Evolutionary conservation across 2,329 filamentous ascomycete species (phyloP).

Genomic region (Cordyceps javanica): DNA sequence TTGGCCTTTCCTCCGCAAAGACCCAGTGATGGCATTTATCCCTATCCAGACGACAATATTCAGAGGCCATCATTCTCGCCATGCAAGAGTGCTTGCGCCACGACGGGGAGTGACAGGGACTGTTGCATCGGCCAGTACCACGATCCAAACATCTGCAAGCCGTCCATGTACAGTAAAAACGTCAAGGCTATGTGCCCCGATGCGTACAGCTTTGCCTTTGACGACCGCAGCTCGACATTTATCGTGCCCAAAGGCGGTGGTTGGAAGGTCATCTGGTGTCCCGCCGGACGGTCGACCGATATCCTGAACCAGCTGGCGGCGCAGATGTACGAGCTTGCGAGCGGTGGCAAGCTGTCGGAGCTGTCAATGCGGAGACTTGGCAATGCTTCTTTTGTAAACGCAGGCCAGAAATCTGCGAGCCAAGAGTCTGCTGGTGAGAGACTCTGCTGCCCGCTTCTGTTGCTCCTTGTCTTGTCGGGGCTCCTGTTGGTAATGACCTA

Average conservation of each 20-base stretch:
- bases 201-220: slow-evolving; percentile 72
- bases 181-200: slow-evolving; percentile 77
- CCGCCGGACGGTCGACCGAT: slow-evolving; percentile 52
- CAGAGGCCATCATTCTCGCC: slow-evolving; percentile 67
- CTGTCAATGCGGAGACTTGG: slow-evolving; percentile 25
- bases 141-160: slow-evolving; percentile 56
- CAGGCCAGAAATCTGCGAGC: slow-evolving; percentile 16
- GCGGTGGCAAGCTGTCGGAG: slow-evolving; percentile 32
- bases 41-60: slow-evolving; percentile 72
- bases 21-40: slow-evolving; percentile 70
- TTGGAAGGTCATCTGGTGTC: slow-evolving; percentile 76
- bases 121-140: slow-evolving; percentile 70
- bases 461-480: neutral
- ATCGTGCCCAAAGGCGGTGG: slow-evolving; percentile 62
- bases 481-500: slow-evolving; percentile 1
- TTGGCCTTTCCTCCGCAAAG: slow-evolving; percentile 62
- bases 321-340: slow-evolving; percentile 43
- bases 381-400: slow-evolving; percentile 30
- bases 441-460: neutral
- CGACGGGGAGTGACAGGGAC: slow-evolving; percentile 58
- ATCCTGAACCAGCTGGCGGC: slow-evolving; percentile 47
- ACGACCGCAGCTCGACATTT: slow-evolving; percentile 54
- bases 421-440: no score
- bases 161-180: slow-evolving; percentile 59
- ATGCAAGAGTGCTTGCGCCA: slow-evolving; percentile 70